Base-by-base conservation (phyloP, 352 stramenopile genomes). In the Bremia lactucae region DNA sequence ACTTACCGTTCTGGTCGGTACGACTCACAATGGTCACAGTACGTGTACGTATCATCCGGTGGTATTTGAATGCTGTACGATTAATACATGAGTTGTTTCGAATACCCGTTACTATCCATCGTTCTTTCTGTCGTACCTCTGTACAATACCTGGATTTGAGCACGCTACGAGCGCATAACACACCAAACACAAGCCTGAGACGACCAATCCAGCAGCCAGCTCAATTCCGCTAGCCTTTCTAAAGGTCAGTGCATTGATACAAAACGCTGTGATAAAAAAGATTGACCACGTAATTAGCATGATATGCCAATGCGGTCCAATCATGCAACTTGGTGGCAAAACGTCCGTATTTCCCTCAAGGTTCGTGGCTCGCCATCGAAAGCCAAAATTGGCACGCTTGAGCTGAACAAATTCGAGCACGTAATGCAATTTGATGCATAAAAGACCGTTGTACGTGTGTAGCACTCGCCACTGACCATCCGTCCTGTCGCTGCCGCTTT, bases 291-390 rank as follows among this genome's bases (percentile, higher is more conserved):
- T 87, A 15, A 52, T 45, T 15, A 62, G 33, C 65, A 91, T 82
- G 45, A 88, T 52, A 51, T 74, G 77, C 75, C 78, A 87, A 52
- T 90, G 78, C 23, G 78, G 78, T 14, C 78, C 78, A 18, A 90
- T 58, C 29, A 85, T 59, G 37, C 76, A 88, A 28, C 51, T 40
- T 8, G 73, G 70, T n/a, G 54, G 37, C 9, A 41, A 20, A 2
- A 33, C 22, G 18, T 57, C 46, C 8, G 22, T 19, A 15, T 58
- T 34, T 31, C 36, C 34, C 29, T 36, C 28, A 10, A 49, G 18
- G 11, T 29, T 22, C 37, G 36, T 31, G 11, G 48, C 34, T 22
- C 51, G 39, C 71, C 71, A 79, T 13, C 59, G 65, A 11, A 82
- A 16, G 0, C 73, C 71, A 28, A 65, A 81, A 41, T 87, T 81